phyloP scores from a whole-genome alignment of 2,329 filamentous ascomycete genomes.

The Byssochlamys sp. region DNA sequence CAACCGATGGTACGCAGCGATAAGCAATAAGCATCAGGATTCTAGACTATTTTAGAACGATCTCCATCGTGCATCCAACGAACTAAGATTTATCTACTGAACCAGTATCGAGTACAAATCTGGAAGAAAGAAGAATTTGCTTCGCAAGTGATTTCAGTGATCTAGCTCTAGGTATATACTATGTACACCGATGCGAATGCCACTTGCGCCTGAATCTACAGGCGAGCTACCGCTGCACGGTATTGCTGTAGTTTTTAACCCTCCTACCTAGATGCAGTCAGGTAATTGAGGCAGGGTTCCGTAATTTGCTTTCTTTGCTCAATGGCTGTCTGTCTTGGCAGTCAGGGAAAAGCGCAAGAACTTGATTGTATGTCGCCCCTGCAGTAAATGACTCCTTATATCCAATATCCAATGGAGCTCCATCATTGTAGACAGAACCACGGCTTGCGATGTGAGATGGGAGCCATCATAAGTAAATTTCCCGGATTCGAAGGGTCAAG shows the following conservation, averaged over 20 bases:
- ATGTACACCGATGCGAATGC: not conserved
- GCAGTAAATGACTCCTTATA: not conserved
- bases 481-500: not conserved
- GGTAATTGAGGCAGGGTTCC: not conserved
- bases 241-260: not conserved
- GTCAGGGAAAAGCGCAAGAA: not conserved
- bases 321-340: not conserved
- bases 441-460: not conserved
- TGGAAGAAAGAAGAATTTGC: not conserved
- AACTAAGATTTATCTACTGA: not conserved
- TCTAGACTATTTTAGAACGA: not conserved
- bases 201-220: not conserved
- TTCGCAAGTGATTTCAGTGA: not conserved
- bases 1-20: slow-evolving; percentile 18
- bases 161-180: not conserved
- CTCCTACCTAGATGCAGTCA: not conserved
- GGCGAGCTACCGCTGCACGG: not conserved
- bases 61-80: not conserved
- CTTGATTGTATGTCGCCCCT: not conserved
- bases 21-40: not conserved
- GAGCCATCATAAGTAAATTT: not conserved
- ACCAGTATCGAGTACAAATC: not conserved
- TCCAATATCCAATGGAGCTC: not conserved
- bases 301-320: not conserved
- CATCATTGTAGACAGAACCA: not conserved